Evolutionary conservation across 1,284 basidiomycete species (phyloP), one percentile per base, ranked within the genome.

Genomic region (Cutaneotrichosporon daszewskae): DNA sequence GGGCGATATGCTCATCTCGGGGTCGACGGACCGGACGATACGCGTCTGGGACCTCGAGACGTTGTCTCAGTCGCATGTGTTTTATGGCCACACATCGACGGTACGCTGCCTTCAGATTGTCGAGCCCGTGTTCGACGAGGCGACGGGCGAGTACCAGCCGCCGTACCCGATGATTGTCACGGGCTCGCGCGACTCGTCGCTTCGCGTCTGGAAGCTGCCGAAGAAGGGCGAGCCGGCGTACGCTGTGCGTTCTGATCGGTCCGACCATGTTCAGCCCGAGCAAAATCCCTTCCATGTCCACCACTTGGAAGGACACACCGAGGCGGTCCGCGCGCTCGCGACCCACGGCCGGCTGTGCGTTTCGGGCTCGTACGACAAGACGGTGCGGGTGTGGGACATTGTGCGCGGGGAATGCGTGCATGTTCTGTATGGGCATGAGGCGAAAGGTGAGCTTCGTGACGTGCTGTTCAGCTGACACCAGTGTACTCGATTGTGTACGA

Each of bases 301-400:
- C 28, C 81, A 84, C 58, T 78, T 96, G 3, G 78, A 85, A 60
- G 91, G 91, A 1, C 91, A 96, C 59, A 83, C 84, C 40, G 84
- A 88, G 61, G 89, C 91, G 22, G 90, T 96, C 13, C 80, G 91
- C 45, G 88, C 89, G 4, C 75, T 96, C n/a, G 87, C 90, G 22
- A 87, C 88, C 10, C 78, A 88, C 53, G 90, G 91, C 4, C 77
- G 86, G 32, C 89, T 85, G 1, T 77, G 94, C 34, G 85, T 92
- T 18, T 92, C 88, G n/a, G 91, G 90, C 22, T 92, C 88, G 58
- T 96, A 96, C 69, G 92, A 96, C 64, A 85, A 82, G 63, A 87
- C 82, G 4, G 89, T 95, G 28, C 82, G 91, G 28, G 85, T 95
- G 26, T 96, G 92, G 91, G 90, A 96, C 65, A 84, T 89, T 47